A percentile compares a stretch with the other conserved stretches of the same genome.
phyloP scores from a whole-genome alignment of 208 protist species.

The Trypanosoma lewisi region DNA sequence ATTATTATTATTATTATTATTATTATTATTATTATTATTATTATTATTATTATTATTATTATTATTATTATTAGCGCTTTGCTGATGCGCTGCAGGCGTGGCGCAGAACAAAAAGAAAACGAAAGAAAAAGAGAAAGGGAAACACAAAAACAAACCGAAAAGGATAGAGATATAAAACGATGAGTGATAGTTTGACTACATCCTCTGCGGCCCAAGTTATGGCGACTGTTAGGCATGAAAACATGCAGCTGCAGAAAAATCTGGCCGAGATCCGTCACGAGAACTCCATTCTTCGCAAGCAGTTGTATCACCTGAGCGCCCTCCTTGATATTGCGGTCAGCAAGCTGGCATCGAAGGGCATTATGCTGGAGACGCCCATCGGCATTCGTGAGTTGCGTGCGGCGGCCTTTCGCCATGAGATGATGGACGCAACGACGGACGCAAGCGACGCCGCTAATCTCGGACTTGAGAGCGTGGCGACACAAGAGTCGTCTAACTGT shows the following conservation, averaged over 20 bases:
- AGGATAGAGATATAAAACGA: not conserved
- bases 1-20: not conserved
- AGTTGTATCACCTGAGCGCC: conserved; percentile 76
- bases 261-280: conserved; percentile 71
- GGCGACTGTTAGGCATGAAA: conserved; percentile 66
- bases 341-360: conserved; percentile 68
- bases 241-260: conserved; percentile 62
- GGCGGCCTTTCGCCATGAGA: conserved; percentile 40
- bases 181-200: conserved; percentile 20
- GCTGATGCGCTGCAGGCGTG: not conserved
- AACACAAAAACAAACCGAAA: not conserved
- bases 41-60: not conserved
- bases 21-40: conserved; percentile 4
- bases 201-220: conserved; percentile 31
- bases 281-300: conserved; percentile 73
- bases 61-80: not conserved
- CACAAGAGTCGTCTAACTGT: conserved; percentile 28
- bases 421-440: conserved; percentile 31
- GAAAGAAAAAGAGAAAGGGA: not conserved
- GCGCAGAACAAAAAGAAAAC: too few species aligned
- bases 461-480: conserved; percentile 10
- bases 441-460: conserved; percentile 16
- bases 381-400: conserved; percentile 72
- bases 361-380: conserved; percentile 73
- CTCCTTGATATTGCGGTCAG: conserved; percentile 86